These are phyloP conservation scores for Microbotryum silenes-acaulis DNA, from an alignment of 1,284 basidiomycete species.

Conservation along the genomic window DNA sequence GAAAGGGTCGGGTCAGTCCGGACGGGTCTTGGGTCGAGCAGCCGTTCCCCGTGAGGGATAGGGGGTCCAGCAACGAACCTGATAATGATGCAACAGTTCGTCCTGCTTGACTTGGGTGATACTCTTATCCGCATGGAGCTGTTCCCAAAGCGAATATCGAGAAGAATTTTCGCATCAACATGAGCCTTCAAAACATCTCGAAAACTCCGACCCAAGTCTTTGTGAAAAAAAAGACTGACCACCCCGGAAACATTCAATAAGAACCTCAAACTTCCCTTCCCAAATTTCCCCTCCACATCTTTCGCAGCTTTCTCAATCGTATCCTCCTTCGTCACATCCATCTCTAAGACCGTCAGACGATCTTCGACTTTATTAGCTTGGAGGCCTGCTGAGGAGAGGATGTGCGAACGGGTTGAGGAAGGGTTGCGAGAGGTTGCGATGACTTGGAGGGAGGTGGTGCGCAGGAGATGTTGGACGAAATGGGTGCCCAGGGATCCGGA, in stretches of 20 bases:
- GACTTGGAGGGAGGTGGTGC: constrained; percentile 42
- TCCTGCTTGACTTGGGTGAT: constrained; percentile 42
- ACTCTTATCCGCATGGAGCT: constrained; percentile 48
- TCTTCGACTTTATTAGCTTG: constrained; percentile 15
- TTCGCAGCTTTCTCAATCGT: constrained; percentile 41
- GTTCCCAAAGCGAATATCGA: too few relatives aligned
- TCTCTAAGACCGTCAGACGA: constrained; percentile 42
- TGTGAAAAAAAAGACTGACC: constrained; percentile 33
- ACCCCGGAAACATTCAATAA: constrained; percentile 47
- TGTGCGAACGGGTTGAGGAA: constrained; percentile 35
- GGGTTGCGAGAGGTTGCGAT: constrained; percentile 44
- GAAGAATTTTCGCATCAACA: neutral
- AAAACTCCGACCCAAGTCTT: neutral
- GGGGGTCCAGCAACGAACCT: constrained; percentile 17
- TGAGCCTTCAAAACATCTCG: neutral
- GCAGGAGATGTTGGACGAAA: constrained; percentile 38
- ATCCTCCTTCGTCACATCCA: constrained; percentile 43
- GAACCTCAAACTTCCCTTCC: constrained; percentile 41
- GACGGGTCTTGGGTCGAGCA: neutral
- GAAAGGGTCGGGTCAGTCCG: neutral
- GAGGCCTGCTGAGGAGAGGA: constrained; percentile 31
- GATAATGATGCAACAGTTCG: constrained; percentile 37
- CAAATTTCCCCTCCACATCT: constrained; percentile 41
- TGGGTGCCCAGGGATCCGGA: constrained; percentile 28
- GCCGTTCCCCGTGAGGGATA: neutral